Evolutionary conservation across 176 grass and related monocot species (phyloP), one percentile per base, ranked within the genome.

Genomic region (Paspalum vaginatum): DNA sequence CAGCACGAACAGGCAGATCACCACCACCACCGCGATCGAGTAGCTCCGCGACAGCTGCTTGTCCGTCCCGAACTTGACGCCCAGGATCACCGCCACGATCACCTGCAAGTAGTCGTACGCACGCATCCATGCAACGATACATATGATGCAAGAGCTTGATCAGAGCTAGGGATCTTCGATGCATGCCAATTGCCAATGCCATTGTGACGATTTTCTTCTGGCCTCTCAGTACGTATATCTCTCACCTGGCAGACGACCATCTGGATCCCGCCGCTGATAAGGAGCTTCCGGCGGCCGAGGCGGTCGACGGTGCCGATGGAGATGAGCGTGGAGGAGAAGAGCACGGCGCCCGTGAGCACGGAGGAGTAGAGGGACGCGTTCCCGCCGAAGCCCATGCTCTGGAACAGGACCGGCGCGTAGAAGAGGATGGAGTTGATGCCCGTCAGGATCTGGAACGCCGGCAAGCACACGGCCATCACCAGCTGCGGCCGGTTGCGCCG

Each of bases 361-460:
- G 95, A 94, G 5, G 95, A 94, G 83, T 94, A 94, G 37, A 98
- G 92, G 0, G 95, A 83, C 12, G 90, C 90, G 64, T 79, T 87
- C 7, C 78, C 45, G 21, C 95, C 95, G 24, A 98, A 98, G 1
- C 95, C 95, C 89, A 98, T 89, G 95, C 83, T 98, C 83, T 94
- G 92, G 86, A 98, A 98, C 84, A 98, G 88, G 43, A 98, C 91
- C 1, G 95, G 95, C 55, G 95, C 95, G 40, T 98, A 98, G 88
- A 98, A 98, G 11, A 98, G 78, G 52, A 98, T 98, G 40, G 95
- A 98, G 85, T 98, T 98, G 58, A 98, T 98, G 3, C 95, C 92
- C 5, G 92, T 94, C 2, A 98, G 69, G 24, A 98, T 94, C 82
- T 98, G 95, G 76, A 98, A 98, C 53, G 89, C 77, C 11, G 95